Percentiles rank a stretch among this genome's conserved stretches.
Evolutionary conservation across 163 green algal genomes (phyloP).

Genomic region (Prototheca wickerhamii): DNA sequence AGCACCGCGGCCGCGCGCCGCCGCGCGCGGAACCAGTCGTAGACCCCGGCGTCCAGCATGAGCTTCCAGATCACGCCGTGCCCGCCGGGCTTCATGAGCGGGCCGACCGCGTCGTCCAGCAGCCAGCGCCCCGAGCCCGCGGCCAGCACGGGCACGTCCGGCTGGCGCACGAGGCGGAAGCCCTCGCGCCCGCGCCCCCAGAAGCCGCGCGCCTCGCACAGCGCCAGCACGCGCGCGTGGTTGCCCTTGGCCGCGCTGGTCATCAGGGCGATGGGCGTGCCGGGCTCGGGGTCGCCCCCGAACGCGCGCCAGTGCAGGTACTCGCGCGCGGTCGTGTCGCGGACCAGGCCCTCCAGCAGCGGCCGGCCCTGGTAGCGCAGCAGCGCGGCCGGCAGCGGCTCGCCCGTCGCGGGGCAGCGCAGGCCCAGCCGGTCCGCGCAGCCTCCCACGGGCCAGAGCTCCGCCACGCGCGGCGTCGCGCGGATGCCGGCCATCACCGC

Average conservation of each 20-base stretch:
- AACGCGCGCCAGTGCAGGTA: conserved; percentile 73
- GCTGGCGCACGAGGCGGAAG: conserved; percentile 89
- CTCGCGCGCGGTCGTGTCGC: conserved; percentile 88
- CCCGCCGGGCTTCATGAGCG: conserved; percentile 88
- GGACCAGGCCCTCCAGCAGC: conserved; percentile 82
- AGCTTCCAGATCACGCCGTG: conserved; percentile 65
- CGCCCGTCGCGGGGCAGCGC: conserved; percentile 68
- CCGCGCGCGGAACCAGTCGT: not conserved
- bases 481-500: conserved; percentile 52
- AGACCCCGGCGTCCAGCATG: not conserved
- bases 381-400: conserved; percentile 85
- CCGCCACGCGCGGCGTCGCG: conserved; percentile 72
- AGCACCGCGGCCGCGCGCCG: conserved; percentile 51
- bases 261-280: conserved; percentile 94
- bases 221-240: conserved; percentile 58
- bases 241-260: conserved; percentile 95
- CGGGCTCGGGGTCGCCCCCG: conserved; percentile 39
- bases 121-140: conserved; percentile 79
- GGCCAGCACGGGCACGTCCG: conserved; percentile 82
- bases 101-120: conserved; percentile 35
- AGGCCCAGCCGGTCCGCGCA: conserved; percentile 91
- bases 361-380: conserved; percentile 85
- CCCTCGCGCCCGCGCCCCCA: conserved; percentile 64
- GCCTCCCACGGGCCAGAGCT: conserved; percentile 92
- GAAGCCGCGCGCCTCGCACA: conserved; percentile 63